Percentiles rank a stretch among this genome's conserved stretches.
These are phyloP conservation scores for Magnaporthiopsis rhizophila DNA, from an alignment of 2,329 filamentous ascomycete genomes.

Conservation along the genomic window DNA sequence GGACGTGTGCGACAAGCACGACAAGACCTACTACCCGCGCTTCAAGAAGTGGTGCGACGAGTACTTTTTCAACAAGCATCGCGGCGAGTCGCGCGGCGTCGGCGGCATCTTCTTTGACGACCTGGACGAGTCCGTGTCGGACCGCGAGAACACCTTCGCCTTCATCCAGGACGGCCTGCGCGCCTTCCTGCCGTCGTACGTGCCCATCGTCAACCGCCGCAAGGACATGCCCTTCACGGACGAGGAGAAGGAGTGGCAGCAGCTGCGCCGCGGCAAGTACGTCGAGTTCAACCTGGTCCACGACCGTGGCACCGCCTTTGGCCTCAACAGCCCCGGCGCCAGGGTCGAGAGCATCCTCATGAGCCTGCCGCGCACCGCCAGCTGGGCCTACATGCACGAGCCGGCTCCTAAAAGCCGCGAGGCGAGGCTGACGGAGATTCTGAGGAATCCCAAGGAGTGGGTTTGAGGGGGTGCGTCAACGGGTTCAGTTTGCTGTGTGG, in stretches of 20 bases:
- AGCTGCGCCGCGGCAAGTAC: conserved; percentile 86
- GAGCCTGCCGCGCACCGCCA: conserved; percentile 87
- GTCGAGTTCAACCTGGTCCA: conserved; percentile 98
- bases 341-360: conserved; percentile 95
- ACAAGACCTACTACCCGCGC: conserved; percentile 81
- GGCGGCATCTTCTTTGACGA: conserved; percentile 99
- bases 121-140: conserved; percentile 77
- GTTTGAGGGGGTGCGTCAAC: conserved; percentile 32
- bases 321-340: conserved; percentile 83
- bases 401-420: conserved; percentile 69
- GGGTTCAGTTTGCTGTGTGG: neutral
- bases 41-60: conserved; percentile 99
- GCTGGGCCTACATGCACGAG: conserved; percentile 94
- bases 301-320: conserved; percentile 90
- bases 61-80: conserved; percentile 93
- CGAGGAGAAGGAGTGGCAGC: conserved; percentile 92
- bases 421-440: conserved; percentile 68
- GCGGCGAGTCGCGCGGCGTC: conserved; percentile 75
- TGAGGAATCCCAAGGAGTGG: conserved; percentile 59
- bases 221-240: conserved; percentile 89
- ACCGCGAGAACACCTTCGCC: conserved; percentile 81
- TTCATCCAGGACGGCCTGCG: conserved; percentile 80
- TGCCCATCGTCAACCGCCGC: conserved; percentile 79
- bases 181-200: conserved; percentile 82
- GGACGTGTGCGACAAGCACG: conserved; percentile 85